These are phyloP conservation scores for Pseudoperonospora humuli DNA, from an alignment of 352 stramenopile genomes.

Conservation along the genomic window DNA sequence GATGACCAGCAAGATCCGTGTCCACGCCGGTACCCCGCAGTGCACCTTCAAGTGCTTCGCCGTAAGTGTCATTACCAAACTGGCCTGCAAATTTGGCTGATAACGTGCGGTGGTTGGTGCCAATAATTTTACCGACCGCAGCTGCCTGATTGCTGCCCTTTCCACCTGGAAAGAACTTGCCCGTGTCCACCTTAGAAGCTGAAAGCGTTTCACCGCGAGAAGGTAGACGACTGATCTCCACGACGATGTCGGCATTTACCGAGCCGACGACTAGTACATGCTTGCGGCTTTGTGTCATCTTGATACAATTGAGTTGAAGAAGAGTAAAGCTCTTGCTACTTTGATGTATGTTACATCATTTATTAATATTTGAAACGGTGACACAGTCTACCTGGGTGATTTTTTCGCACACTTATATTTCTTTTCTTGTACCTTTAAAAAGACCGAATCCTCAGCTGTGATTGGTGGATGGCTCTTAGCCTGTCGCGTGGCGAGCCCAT, in stretches of 20 bases:
- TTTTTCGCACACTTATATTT: too few relatives aligned
- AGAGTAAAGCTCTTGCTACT: too few relatives aligned
- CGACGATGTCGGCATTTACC: constrained; percentile 77
- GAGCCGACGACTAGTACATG: constrained; percentile 71
- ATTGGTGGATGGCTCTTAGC: too few relatives aligned
- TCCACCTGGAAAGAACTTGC: constrained; percentile 57
- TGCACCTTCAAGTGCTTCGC: constrained; percentile 30
- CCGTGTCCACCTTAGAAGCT: constrained; percentile 44
- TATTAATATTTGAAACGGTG: too few relatives aligned
- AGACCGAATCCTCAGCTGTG: too few relatives aligned
- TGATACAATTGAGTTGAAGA: background rate
- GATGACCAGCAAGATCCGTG: constrained; percentile 30
- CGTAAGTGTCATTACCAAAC: constrained; percentile 69
- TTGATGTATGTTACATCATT: too few relatives aligned
- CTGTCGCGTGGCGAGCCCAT: too few relatives aligned
- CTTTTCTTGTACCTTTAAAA: too few relatives aligned
- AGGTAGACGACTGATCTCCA: constrained; percentile 62
- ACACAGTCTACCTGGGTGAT: too few relatives aligned
- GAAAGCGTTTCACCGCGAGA: constrained; percentile 59
- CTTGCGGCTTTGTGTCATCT: constrained; percentile 23
- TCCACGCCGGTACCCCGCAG: constrained; percentile 31
- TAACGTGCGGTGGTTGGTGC: constrained; percentile 14
- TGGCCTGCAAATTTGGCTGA: constrained; percentile 50
- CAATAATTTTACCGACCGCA: constrained; percentile 41
- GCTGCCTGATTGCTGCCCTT: constrained; percentile 80